Conservation (phyloP, 1,139 yeast genomes). For the Pichia sp. region DNA sequence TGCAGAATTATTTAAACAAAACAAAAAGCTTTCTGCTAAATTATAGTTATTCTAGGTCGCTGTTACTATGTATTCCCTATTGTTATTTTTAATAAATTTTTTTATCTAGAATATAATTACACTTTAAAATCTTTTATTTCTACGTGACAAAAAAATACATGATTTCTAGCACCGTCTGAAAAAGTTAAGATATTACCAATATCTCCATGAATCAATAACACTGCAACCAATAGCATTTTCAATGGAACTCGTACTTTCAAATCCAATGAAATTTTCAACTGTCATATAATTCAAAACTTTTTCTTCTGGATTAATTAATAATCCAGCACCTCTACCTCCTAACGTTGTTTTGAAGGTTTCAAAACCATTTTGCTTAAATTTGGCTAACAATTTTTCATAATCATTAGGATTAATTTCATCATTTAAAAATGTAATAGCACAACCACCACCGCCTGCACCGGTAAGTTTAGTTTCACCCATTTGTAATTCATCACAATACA, state of each 20-base stretch:
- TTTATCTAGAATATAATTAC: not conserved
- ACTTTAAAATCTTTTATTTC: not conserved
- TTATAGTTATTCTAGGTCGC: not conserved
- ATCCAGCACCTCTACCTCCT: constrained; percentile 87
- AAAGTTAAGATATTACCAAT: constrained; percentile 39
- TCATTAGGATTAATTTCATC: constrained; percentile 38
- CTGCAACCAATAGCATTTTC: constrained; percentile 42
- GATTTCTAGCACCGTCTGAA: not conserved
- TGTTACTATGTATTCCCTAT: not conserved
- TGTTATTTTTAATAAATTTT: too few relatives aligned
- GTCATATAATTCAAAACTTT: constrained; percentile 23
- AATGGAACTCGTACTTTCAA: constrained; percentile 40
- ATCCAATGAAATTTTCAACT: constrained; percentile 34
- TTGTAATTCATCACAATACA: constrained; percentile 50
- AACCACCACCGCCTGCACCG: constrained; percentile 99
- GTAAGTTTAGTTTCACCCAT: constrained; percentile 91
- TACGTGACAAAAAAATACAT: not conserved
- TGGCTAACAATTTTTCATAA: constrained; percentile 27
- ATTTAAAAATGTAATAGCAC: constrained; percentile 80
- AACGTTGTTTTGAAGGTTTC: constrained; percentile 76
- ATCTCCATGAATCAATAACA: constrained; percentile 45
- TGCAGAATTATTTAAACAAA: constrained; percentile 22
- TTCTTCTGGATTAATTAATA: constrained; percentile 31
- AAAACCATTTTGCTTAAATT: constrained; percentile 45
- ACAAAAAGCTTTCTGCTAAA: constrained; percentile 4